These are phyloP conservation scores for Platismatia glauca DNA, from an alignment of 495 filamentous ascomycete species.

Conservation along the genomic window DNA sequence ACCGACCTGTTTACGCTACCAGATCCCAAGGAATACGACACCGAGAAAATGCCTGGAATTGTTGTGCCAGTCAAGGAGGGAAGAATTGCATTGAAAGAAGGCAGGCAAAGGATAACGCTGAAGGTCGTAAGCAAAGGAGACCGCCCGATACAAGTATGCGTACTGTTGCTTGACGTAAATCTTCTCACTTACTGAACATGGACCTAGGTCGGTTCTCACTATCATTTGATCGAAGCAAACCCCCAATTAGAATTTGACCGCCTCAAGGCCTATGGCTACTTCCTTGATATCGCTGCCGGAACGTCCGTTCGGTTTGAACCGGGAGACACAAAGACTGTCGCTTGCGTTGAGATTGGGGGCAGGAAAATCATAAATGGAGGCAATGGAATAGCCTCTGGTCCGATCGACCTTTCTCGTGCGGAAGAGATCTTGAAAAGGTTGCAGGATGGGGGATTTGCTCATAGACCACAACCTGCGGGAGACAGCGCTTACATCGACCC, in stretches of 20 bases:
- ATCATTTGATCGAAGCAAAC: conserved; percentile 93
- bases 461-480: conserved; percentile 53
- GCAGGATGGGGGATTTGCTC: conserved; percentile 64
- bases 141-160: conserved; percentile 71
- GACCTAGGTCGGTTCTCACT: conserved; percentile 77
- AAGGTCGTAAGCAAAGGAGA: conserved; percentile 82
- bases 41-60: conserved; percentile 65
- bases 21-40: conserved; percentile 51
- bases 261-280: conserved; percentile 70
- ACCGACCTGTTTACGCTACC: conserved; percentile 54
- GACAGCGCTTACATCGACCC: conserved; percentile 48
- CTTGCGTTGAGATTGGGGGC: conserved; percentile 82
- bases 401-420: conserved; percentile 50
- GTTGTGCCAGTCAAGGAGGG: conserved; percentile 61
- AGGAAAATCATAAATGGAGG: conserved; percentile 76
- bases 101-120: conserved; percentile 61
- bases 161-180: neutral
- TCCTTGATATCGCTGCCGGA: conserved; percentile 84
- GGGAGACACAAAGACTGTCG: conserved; percentile 88
- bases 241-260: conserved; percentile 88
- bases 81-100: conserved; percentile 61
- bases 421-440: conserved; percentile 61
- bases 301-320: conserved; percentile 94
- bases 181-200: neutral
- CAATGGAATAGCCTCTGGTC: conserved; percentile 67